Evolutionary conservation across 192 early-diverging fungal species (phyloP), one percentile per base, ranked within the genome.

Genomic region (Backusella tuberculispora): DNA sequence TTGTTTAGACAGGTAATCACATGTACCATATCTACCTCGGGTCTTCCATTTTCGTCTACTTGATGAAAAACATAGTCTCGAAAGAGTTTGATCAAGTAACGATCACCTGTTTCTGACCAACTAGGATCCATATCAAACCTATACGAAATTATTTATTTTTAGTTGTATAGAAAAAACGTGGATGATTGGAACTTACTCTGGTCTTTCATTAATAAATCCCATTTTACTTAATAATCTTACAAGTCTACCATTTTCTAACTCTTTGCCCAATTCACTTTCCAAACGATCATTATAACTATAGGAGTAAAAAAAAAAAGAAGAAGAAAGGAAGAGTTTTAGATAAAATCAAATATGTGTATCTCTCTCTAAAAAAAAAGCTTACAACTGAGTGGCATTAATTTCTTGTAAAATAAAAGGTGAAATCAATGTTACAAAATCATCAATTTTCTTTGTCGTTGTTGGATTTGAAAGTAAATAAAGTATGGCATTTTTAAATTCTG

Each of bases 21-120:
- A 86, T 99, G 98, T 2, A 91, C 93, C 83, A 98, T 90, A 78
- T 97, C 96, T 3, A 96, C 75, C 7, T 95, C 87, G 9, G 97
- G 93, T 43, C 83, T 82, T 6, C 94, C 94, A 38, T 86, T 81
- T 63, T 91, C 90, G 76, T 96, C 90, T 6, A 97, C 96, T 78
- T 95, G 93, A 77, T 98, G 98, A 79, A 99, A 99, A 17, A 98
- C 95, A 75, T 97, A 98, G 82, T 99, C 98, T 63, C 98, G 88
- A 79, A 99, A 99, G 21, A 99, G 86, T 83, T 98, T 98, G 67
- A 98, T 89, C 44, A 99, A 87, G 80, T 99, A 99, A 26, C 97
- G 86, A 80, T 99, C 98, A 19, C 98, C 98, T 0, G 96, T 99
- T 80, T 99, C 97, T n/a, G 96, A 92, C 97, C 96, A 99, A 65